Evolutionary conservation across 106 monocot species (phyloP).

Genomic region (Dendrobium nobile): DNA sequence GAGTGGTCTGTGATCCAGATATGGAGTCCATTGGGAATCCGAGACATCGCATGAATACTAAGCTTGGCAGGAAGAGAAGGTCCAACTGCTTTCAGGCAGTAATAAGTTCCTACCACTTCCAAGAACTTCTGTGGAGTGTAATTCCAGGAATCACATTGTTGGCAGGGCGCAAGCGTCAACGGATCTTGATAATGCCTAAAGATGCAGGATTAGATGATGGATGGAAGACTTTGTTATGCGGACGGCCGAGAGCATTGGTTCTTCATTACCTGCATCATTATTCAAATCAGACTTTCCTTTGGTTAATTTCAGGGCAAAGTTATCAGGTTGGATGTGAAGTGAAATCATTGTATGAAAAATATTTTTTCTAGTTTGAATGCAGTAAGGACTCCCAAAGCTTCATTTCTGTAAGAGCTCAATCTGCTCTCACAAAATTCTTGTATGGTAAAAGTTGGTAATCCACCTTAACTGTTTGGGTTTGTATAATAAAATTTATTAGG

Average conservation of each 20-base stretch:
- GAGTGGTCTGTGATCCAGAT: not conserved
- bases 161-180: not conserved
- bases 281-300: not conserved
- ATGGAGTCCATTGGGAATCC: slow-evolving; percentile 1
- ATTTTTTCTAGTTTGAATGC: no score
- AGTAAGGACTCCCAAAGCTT: not conserved
- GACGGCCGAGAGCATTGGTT: not conserved
- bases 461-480: not conserved
- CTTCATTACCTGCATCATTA: not conserved
- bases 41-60: not conserved
- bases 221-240: slow-evolving; percentile 1
- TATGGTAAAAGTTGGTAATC: not conserved
- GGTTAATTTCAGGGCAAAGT: not conserved
- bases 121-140: slow-evolving; percentile 12
- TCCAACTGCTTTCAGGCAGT: slow-evolving; percentile 6
- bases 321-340: not conserved
- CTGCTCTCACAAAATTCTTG: not conserved
- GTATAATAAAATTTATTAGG: not conserved
- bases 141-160: slow-evolving; percentile 5
- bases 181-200: not conserved
- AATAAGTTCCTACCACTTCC: slow-evolving; percentile 1
- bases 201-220: slow-evolving; percentile 3
- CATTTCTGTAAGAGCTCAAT: not conserved
- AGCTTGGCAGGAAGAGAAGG: slow-evolving; percentile 6
- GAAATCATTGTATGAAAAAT: not conserved